Conservation (phyloP, 2,329 filamentous ascomycete genomes). For the Fusarium globosum region DNA sequence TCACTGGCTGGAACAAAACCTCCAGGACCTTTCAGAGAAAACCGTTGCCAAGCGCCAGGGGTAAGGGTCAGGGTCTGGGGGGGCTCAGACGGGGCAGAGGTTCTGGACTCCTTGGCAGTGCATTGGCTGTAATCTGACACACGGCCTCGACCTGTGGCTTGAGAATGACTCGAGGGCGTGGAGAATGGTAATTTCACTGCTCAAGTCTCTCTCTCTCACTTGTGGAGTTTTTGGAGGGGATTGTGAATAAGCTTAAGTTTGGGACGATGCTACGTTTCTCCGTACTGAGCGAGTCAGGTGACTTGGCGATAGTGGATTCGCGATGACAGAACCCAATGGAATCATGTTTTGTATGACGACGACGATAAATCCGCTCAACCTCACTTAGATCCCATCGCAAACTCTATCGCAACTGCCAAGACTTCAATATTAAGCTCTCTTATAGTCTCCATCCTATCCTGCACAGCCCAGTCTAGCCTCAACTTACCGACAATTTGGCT, state of each 20-base stretch:
- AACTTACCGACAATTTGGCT: background rate
- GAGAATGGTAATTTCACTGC: background rate
- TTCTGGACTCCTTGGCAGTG: conserved; percentile 25
- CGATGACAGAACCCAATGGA: background rate
- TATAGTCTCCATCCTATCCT: background rate
- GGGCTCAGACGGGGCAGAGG: conserved; percentile 8
- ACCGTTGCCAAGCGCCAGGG: conserved; percentile 20
- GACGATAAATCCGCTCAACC: background rate
- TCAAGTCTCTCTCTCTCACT: background rate
- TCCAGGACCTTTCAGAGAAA: background rate
- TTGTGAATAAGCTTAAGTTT: background rate
- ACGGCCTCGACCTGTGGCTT: background rate
- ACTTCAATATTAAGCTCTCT: background rate
- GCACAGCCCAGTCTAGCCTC: background rate
- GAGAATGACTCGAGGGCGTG: background rate
- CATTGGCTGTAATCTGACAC: conserved; percentile 1
- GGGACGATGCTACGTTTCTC: background rate
- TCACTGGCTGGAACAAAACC: conserved; percentile 7
- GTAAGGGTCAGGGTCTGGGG: background rate
- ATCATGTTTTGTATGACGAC: background rate
- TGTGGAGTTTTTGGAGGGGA: background rate
- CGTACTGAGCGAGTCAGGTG: background rate
- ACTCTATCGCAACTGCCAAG: background rate
- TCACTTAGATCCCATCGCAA: too few relatives aligned
- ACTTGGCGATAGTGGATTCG: background rate